phyloP scores from a whole-genome alignment of 2,329 filamentous ascomycete species.

The Sporothrix sp. region DNA sequence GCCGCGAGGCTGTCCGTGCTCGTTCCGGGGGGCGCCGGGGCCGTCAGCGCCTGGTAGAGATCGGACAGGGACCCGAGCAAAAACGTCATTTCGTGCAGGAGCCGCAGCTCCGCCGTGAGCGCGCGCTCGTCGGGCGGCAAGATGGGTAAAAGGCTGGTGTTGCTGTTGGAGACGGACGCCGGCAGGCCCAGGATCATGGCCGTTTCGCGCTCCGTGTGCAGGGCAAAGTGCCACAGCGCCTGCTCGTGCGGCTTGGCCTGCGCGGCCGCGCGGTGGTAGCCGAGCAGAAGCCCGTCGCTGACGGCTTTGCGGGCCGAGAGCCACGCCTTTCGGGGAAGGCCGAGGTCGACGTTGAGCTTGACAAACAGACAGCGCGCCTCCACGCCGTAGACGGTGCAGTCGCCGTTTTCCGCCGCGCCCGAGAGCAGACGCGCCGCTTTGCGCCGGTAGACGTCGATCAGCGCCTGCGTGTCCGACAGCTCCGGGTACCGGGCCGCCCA shows the following conservation, averaged over 20 bases:
- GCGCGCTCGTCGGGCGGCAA: background rate
- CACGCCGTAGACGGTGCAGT: slow-evolving; percentile 38
- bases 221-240: slow-evolving; percentile 31
- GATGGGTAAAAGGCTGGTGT: slow-evolving; percentile 5
- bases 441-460: slow-evolving; percentile 36
- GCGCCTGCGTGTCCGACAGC: slow-evolving; percentile 30
- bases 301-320: slow-evolving; percentile 39
- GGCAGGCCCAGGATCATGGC: slow-evolving; percentile 46
- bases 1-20: background rate
- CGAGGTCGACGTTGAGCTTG: slow-evolving; percentile 45
- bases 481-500: slow-evolving; percentile 25
- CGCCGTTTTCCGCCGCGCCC: slow-evolving; percentile 38
- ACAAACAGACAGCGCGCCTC: slow-evolving; percentile 41
- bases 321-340: slow-evolving; percentile 46
- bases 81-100: slow-evolving; percentile 18
- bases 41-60: slow-evolving; percentile 4
- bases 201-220: slow-evolving; percentile 38
- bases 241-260: slow-evolving; percentile 24
- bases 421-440: slow-evolving; percentile 37
- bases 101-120: background rate
- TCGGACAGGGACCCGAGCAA: slow-evolving; percentile 1
- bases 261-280: slow-evolving; percentile 30
- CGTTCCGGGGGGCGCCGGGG: background rate
- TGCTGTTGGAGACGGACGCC: slow-evolving; percentile 27
- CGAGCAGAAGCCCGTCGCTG: slow-evolving; percentile 41